Evolutionary conservation across 805 yeast species (phyloP).

Genomic region (Pichia ethanolica): DNA sequence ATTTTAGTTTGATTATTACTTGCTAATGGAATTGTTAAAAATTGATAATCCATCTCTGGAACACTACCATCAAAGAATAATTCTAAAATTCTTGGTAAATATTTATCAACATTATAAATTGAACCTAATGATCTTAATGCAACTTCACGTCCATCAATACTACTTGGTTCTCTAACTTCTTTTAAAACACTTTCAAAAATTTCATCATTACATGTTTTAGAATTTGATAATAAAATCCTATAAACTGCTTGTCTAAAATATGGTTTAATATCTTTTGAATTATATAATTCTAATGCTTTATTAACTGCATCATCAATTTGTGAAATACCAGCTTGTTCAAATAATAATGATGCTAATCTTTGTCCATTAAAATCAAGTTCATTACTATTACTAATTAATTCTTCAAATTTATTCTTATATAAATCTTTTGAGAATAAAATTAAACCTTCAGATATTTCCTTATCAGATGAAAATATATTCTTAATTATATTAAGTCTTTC

Average conservation of each 20-base stretch:
- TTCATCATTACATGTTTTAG: slow-evolving; percentile 25
- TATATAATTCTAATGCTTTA: slow-evolving; percentile 10
- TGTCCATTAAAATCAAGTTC: slow-evolving; percentile 19
- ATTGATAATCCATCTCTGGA: slow-evolving; percentile 54
- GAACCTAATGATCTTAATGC: slow-evolving; percentile 51
- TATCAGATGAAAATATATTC: slow-evolving; percentile 31
- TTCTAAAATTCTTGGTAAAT: slow-evolving; percentile 33
- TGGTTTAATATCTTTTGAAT: slow-evolving; percentile 24
- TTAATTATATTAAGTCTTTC: slow-evolving; percentile 32
- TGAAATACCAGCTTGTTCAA: slow-evolving; percentile 34
- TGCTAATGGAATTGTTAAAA: slow-evolving; percentile 40
- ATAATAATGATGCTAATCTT: slow-evolving; percentile 32
- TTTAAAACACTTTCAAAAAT: slow-evolving; percentile 34
- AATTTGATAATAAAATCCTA: slow-evolving; percentile 35
- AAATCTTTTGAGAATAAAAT: slow-evolving; percentile 27
- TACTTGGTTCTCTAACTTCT: slow-evolving; percentile 43
- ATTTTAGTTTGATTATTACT: slow-evolving; percentile 37
- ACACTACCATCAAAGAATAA: slow-evolving; percentile 37
- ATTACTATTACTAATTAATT: slow-evolving; percentile 10
- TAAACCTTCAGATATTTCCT: slow-evolving; percentile 23
- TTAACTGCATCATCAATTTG: slow-evolving; percentile 32
- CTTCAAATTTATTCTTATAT: slow-evolving; percentile 28
- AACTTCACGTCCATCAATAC: slow-evolving; percentile 53
- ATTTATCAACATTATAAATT: slow-evolving; percentile 27
- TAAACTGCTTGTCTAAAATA: slow-evolving; percentile 38